Evolutionary conservation across 306 rosid species (phyloP), one percentile per base, ranked within the genome.

Genomic region (Alnus glutinosa): DNA sequence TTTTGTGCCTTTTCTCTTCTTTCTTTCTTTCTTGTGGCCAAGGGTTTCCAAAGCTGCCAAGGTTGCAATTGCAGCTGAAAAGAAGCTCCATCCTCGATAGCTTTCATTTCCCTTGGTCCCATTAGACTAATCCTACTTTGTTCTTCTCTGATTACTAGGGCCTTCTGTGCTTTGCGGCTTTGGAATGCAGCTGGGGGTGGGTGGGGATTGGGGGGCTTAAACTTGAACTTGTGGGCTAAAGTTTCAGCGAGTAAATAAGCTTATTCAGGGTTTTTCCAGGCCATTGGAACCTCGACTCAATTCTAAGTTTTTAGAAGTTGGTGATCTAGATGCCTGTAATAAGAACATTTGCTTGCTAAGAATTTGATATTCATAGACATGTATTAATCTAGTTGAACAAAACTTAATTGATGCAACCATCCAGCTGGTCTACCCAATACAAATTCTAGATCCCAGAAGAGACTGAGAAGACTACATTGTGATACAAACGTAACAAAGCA

Each of bases 401-500:
- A 49, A 49, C 52, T 3, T 15, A 52, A 15, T 4, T 7, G n/a
- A 15, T 16, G 7, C n/a, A 18, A 23, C 14, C 28, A 64, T 64
- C 28, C 47, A 7, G 5, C 47, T 28, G 23, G 13, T 67, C 30
- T 4, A 7, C 9, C 72, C 51, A 16, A 67, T 9, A 8, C 30
- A 67, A 18, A 9, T 11, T 67, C 32, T 42, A 9, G 42, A 42
- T 28, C 72, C 51, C 19, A 15, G 2, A n/a, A 73, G 52, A 51
- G 42, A 52, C 12, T 19, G 54, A 18, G 71, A 19, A 68, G 55
- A 5, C 76, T 8, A 14, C 32, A 36, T 37, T 3, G 46, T 14
- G 67, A 37, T 49, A 63, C 70, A 80, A 13, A 51, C 36, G 59
- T 50, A 55, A 34, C 54, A 48, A 69, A 55, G 51, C 57, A 19